Conservation (phyloP, 768 basidiomycete species). For the Leccinum incarnatum region DNA sequence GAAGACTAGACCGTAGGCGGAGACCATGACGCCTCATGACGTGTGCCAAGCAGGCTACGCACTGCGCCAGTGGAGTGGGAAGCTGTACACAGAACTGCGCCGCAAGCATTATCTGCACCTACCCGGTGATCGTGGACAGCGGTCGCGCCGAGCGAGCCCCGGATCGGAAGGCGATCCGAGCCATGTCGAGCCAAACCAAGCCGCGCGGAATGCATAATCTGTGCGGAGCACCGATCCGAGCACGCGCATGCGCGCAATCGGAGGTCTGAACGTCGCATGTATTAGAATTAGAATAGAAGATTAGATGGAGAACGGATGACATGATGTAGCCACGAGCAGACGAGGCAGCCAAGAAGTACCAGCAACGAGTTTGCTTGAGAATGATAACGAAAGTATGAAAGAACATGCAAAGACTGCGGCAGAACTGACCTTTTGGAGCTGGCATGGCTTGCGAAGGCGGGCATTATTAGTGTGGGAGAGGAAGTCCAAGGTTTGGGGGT, state of each 20-base stretch:
- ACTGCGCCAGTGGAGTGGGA: background rate
- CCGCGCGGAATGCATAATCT: background rate
- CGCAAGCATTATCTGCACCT: background rate
- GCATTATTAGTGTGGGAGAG: background rate
- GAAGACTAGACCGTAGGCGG: background rate
- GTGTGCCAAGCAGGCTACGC: background rate
- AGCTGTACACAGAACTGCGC: background rate
- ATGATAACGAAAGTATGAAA: constrained; percentile 13
- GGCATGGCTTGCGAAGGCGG: constrained; percentile 8
- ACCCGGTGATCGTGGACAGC: background rate
- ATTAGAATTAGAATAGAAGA: no score
- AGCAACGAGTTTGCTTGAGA: background rate
- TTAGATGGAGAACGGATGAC: background rate
- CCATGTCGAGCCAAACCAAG: background rate
- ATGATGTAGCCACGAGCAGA: constrained; percentile 4
- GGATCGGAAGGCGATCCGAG: background rate
- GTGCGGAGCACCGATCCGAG: background rate
- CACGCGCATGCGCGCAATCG: background rate
- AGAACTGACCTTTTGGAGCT: constrained; percentile 4
- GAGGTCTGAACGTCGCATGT: background rate
- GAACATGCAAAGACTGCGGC: constrained; percentile 3
- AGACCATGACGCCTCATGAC: background rate
- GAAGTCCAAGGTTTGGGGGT: background rate
- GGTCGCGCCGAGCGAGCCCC: background rate
- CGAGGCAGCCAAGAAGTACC: constrained; percentile 12